Evolutionary conservation across 345 rosid species (phyloP), one percentile per base, ranked within the genome.

Genomic region (Aquilaria sinensis): DNA sequence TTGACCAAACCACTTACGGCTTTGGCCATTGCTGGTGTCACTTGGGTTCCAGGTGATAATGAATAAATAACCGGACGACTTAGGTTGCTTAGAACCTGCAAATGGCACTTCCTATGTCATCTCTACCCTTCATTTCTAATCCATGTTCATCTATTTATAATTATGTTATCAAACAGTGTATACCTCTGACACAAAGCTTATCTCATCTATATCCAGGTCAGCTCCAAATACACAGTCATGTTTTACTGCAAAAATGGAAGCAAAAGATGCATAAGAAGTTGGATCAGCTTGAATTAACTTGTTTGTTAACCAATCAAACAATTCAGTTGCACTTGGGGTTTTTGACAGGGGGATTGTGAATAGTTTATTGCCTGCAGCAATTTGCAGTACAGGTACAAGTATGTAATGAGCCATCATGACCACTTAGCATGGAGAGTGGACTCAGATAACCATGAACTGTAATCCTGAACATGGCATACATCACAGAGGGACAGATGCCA

Each of bases 11-110:
- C 81, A 67, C 83, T 75, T 46, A 87, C 78, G 60, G 78, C 82
- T 79, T 83, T 81, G 56, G 98, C 97, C 96, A 84, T 75, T 41
- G 76, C 63, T 69, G 98, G 96, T 29, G 87, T 80, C 64, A 69
- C 96, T 60, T 89, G 76, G 52, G 92, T 87, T 68, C 98, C 98
- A 57, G 98, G 98, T 60, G 97, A 93, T 71, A 93, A 12, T 1
- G 98, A 93, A 67, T 93, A 93, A 30, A 93, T 56, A 66, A 93
- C 80, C 45, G 94, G 94, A 15, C 80, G 91, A 65, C 77, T 77
- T 48, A 87, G 85, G 71, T 73, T 82, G 71, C 81, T 75, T 48
- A 92, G 76, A 67, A 87, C 86, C 98, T 89, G 87, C 64, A 45
- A 73, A 72, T 63, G 54, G 29, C 6, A 66, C 55, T 30, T 37